Percentiles rank a stretch among this genome's conserved stretches.
These are phyloP conservation scores for Aulographum hederae DNA, from an alignment of 2,329 filamentous ascomycete genomes.

Conservation along the genomic window DNA sequence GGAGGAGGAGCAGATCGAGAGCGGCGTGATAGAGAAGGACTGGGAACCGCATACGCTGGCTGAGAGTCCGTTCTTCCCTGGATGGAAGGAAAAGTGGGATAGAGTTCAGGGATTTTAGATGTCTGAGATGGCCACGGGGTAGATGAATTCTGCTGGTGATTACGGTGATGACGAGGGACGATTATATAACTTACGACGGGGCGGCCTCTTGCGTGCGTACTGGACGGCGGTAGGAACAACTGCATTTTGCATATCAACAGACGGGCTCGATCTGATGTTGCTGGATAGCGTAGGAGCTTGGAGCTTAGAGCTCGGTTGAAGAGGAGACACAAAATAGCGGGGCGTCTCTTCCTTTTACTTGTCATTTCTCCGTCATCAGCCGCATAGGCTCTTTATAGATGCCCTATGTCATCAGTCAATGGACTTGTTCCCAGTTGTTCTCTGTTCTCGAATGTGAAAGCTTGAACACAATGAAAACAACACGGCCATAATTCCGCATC, in stretches of 20 bases:
- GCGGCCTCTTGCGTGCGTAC: background rate
- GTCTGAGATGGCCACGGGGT: too few species aligned
- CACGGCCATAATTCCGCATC: too few species aligned
- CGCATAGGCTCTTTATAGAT: too few species aligned
- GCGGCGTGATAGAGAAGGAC: constrained; percentile 36
- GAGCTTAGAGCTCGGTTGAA: too few species aligned
- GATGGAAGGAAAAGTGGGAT: constrained; percentile 62
- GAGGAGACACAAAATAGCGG: too few species aligned
- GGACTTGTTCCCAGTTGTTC: too few species aligned
- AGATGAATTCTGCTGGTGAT: background rate
- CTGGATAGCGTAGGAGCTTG: too few species aligned
- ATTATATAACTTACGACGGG: background rate
- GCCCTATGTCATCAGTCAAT: too few species aligned
- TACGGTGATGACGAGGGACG: background rate
- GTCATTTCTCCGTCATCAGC: too few species aligned
- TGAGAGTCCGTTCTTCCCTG: constrained; percentile 58
- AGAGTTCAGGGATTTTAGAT: constrained; percentile 40
- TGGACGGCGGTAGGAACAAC: background rate
- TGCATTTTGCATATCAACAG: background rate
- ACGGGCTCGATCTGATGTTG: background rate
- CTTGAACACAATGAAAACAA: too few species aligned
- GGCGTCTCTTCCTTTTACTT: too few species aligned
- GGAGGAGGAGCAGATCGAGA: constrained; percentile 45
- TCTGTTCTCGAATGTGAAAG: too few species aligned
- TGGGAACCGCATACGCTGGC: constrained; percentile 55